A percentile compares a stretch with the other conserved stretches of the same genome.
Evolutionary conservation across 1,284 basidiomycete species (phyloP).

Genomic region (Apiotrichum gamsii): DNA sequence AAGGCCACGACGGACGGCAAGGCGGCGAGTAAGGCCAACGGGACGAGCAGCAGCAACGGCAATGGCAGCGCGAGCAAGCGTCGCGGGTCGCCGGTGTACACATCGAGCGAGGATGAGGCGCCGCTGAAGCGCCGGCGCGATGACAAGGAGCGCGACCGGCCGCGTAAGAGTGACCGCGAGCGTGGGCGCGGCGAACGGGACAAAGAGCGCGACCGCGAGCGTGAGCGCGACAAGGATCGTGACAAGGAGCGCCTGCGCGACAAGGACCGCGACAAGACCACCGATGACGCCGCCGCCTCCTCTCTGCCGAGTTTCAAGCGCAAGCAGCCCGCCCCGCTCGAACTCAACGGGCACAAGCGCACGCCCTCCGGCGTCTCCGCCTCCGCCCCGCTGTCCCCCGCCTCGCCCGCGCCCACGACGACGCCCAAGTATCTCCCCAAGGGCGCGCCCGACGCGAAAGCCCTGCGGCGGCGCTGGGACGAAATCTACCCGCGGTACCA

Average conservation of each 20-base stretch:
- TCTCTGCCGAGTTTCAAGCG: background rate
- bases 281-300: background rate
- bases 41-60: background rate
- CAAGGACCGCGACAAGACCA: background rate
- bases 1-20: conserved; percentile 8
- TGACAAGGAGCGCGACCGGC: background rate
- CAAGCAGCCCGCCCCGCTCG: conserved; percentile 3
- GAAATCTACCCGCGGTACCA: conserved; percentile 38
- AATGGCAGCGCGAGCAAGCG: background rate
- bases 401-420: background rate
- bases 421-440: no score
- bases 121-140: background rate
- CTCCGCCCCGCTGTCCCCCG: background rate
- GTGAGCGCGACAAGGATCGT: background rate
- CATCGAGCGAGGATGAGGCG: conserved; percentile 3
- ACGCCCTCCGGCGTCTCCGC: background rate
- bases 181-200: background rate
- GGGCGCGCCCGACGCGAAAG: conserved; percentile 22
- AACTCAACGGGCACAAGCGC: conserved; percentile 7
- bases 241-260: background rate
- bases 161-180: background rate
- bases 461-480: conserved; percentile 35
- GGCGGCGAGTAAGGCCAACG: background rate
- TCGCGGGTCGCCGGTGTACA: background rate
- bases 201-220: background rate